These are phyloP conservation scores for Stereocaulon alpinum DNA, from an alignment of 495 filamentous ascomycete species.

Conservation along the genomic window DNA sequence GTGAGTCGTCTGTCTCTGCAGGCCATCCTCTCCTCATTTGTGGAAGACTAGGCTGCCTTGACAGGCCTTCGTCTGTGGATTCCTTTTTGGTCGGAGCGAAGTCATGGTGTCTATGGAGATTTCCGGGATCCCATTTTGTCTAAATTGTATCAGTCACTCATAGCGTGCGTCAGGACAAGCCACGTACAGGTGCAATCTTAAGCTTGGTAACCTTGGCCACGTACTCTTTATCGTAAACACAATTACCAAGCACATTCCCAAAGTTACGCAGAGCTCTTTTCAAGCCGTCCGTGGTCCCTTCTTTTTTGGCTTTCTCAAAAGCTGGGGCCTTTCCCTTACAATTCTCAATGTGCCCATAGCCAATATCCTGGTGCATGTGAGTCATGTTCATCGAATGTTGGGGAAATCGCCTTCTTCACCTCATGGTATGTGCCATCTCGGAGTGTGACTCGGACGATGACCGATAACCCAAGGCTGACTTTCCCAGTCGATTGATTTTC, in stretches of 20 bases:
- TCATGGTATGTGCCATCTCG: constrained; percentile 92
- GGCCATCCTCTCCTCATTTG: constrained; percentile 27
- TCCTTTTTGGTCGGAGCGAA: constrained; percentile 57
- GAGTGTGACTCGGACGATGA: constrained; percentile 79
- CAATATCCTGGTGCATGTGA: constrained; percentile 56
- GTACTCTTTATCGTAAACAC: constrained; percentile 94
- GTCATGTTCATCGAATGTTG: not conserved
- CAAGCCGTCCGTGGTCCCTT: constrained; percentile 87
- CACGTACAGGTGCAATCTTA: constrained; percentile 51
- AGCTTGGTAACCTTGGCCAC: constrained; percentile 73
- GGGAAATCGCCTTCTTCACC: constrained; percentile 25
- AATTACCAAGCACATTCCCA: constrained; percentile 93
- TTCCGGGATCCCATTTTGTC: constrained; percentile 59
- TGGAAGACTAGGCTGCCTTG: constrained; percentile 5
- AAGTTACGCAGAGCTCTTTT: constrained; percentile 87
- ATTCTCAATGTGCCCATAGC: constrained; percentile 92
- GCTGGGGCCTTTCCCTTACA: constrained; percentile 86
- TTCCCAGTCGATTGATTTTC: constrained; percentile 52
- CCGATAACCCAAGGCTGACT: constrained; percentile 72
- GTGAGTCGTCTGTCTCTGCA: constrained; percentile 4
- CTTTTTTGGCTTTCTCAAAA: constrained; percentile 97
- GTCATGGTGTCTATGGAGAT: constrained; percentile 72
- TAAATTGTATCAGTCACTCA: constrained; percentile 24
- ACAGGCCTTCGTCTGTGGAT: constrained; percentile 17
- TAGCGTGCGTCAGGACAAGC: not conserved